These are phyloP conservation scores for Scleroderma citrinum DNA, from an alignment of 768 basidiomycete genomes.

Conservation along the genomic window DNA sequence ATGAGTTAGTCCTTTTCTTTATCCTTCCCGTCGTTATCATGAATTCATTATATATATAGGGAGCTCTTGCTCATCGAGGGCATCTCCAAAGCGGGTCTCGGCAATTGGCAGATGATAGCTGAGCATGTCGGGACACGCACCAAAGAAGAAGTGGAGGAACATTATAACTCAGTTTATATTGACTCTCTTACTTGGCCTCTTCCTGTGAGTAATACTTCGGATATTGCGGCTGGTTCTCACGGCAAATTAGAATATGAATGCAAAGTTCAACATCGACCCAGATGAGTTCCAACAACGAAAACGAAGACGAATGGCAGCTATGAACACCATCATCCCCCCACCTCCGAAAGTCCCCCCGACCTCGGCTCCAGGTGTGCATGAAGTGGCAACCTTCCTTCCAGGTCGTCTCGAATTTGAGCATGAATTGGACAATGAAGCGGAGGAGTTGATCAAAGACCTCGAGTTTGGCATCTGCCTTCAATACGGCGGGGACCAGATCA, in stretches of 20 bases:
- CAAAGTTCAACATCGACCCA: conserved; percentile 64
- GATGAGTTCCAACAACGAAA: conserved; percentile 87
- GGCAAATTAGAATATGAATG: conserved; percentile 35
- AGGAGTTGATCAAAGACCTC: conserved; percentile 90
- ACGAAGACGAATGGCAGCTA: conserved; percentile 77
- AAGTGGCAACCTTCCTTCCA: conserved; percentile 88
- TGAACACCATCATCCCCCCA: conserved; percentile 54
- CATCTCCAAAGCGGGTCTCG: conserved; percentile 78
- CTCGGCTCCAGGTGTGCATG: conserved; percentile 88
- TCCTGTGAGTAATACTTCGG: conserved; percentile 49
- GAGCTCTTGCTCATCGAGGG: conserved; percentile 89
- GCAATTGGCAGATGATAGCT: conserved; percentile 95
- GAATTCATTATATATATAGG: conserved; percentile 35
- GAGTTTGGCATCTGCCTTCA: conserved; percentile 88
- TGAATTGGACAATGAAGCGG: conserved; percentile 95
- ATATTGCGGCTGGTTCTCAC: no score
- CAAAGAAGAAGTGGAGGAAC: conserved; percentile 87
- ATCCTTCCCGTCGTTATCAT: neutral
- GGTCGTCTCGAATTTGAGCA: conserved; percentile 98
- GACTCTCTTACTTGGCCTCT: conserved; percentile 74
- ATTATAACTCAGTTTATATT: conserved; percentile 81
- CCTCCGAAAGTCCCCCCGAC: conserved; percentile 73
- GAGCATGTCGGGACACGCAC: conserved; percentile 93
- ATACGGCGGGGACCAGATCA: conserved; percentile 78
- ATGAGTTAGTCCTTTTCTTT: conserved; percentile 60